Conservation (phyloP, 768 basidiomycete species). For the Suillus occidentalis region DNA sequence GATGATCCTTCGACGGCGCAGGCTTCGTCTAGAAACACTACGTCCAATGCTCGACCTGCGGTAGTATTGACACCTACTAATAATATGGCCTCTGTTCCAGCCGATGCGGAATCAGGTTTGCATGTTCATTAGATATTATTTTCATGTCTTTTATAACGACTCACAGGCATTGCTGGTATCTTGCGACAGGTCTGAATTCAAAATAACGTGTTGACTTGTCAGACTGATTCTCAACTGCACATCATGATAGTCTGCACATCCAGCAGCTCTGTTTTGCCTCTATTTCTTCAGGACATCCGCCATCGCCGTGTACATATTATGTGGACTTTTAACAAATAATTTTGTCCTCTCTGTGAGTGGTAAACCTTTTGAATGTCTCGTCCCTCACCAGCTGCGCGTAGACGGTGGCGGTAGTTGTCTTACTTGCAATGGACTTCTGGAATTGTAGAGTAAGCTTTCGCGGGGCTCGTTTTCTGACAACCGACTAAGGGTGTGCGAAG, state of each 20-base stretch:
- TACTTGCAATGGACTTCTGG: conserved; percentile 99
- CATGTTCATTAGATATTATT: neutral
- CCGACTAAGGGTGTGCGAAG: conserved; percentile 37
- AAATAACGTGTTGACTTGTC: conserved; percentile 6
- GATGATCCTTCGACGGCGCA: conserved; percentile 56
- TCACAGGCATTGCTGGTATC: conserved; percentile 67
- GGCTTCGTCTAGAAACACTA: conserved; percentile 28
- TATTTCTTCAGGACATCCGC: conserved; percentile 88
- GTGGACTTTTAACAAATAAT: conserved; percentile 84
- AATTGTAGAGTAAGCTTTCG: conserved; percentile 75
- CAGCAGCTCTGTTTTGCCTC: conserved; percentile 81
- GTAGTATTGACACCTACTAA: conserved; percentile 62
- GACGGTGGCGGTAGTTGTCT: conserved; percentile 90
- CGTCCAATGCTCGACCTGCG: conserved; percentile 34
- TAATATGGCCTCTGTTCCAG: conserved; percentile 53
- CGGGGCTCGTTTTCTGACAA: neutral
- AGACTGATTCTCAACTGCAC: conserved; percentile 15
- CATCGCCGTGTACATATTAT: conserved; percentile 91
- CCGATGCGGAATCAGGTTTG: conserved; percentile 76
- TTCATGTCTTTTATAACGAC: conserved; percentile 9
- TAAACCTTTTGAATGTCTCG: neutral
- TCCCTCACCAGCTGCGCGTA: conserved; percentile 24
- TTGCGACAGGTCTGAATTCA: conserved; percentile 61
- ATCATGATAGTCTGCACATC: conserved; percentile 66
- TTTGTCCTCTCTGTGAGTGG: conserved; percentile 87